These are phyloP conservation scores for Penicillium coffeae DNA, from an alignment of 495 filamentous ascomycete species.

Conservation along the genomic window DNA sequence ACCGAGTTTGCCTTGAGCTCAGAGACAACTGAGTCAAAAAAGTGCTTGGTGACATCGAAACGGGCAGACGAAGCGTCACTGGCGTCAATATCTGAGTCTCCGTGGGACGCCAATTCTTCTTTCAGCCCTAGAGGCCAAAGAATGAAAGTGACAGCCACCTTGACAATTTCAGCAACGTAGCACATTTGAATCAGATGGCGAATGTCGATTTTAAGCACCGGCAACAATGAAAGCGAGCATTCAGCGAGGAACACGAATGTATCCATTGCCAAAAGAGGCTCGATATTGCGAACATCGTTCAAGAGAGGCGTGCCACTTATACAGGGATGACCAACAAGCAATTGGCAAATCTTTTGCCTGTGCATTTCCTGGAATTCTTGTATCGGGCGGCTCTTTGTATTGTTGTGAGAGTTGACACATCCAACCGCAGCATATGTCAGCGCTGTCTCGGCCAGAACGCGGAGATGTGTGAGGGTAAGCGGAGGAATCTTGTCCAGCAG, in stretches of 20 bases:
- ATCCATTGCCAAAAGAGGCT: constrained; percentile 72
- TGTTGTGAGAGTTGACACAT: constrained; percentile 50
- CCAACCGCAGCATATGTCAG: constrained; percentile 80
- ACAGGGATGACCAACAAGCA: constrained; percentile 62
- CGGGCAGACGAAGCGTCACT: constrained; percentile 29
- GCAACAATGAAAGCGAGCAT: constrained; percentile 63
- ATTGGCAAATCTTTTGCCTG: constrained; percentile 68
- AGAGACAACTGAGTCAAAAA: constrained; percentile 40
- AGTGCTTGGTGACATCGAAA: constrained; percentile 30
- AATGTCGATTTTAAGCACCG: constrained; percentile 69
- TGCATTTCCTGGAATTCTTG: constrained; percentile 67
- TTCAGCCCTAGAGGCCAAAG: constrained; percentile 42
- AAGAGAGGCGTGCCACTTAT: constrained; percentile 32
- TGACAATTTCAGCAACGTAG: constrained; percentile 87
- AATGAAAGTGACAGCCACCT: constrained; percentile 54
- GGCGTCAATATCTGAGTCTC: constrained; percentile 27
- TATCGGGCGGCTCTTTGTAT: constrained; percentile 54
- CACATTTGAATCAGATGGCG: constrained; percentile 83
- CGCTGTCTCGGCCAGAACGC: constrained; percentile 83
- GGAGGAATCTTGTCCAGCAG: constrained; percentile 82
- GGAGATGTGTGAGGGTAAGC: constrained; percentile 79
- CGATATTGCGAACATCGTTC: constrained; percentile 47
- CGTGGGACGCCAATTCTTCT: constrained; percentile 33
- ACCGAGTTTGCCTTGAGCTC: constrained; percentile 44
- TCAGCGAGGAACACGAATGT: constrained; percentile 84